Conservation (phyloP, 2,329 filamentous ascomycete species). For the Penicillium sp. region DNA sequence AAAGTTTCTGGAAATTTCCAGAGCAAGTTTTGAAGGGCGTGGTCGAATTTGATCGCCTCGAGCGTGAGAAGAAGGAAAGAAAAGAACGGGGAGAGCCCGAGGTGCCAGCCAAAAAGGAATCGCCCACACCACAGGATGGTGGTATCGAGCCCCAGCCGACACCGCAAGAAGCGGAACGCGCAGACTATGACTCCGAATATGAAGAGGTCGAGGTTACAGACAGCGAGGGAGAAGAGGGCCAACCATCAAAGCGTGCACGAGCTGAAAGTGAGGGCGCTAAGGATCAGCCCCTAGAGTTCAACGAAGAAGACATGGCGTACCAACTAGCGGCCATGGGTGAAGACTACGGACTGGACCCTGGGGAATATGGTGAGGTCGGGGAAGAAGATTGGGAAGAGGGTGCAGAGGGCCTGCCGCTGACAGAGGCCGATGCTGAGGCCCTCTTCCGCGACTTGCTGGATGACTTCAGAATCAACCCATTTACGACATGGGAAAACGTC, state of each 20-base stretch:
- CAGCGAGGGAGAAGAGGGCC: conserved; percentile 51
- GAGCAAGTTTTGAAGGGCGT: conserved; percentile 77
- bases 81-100: conserved; percentile 41
- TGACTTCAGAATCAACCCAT: conserved; percentile 80
- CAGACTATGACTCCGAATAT: conserved; percentile 67
- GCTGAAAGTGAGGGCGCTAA: conserved; percentile 53
- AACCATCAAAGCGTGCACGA: conserved; percentile 53
- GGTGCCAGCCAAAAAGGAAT: conserved; percentile 19
- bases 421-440: conserved; percentile 71
- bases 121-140: conserved; percentile 13
- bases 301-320: conserved; percentile 90
- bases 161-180: conserved; percentile 43
- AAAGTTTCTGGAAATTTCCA: conserved; percentile 95
- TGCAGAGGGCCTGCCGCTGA: conserved; percentile 67
- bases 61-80: conserved; percentile 67
- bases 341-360: conserved; percentile 75
- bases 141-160: conserved; percentile 25
- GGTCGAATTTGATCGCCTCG: conserved; percentile 66
- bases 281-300: conserved; percentile 69
- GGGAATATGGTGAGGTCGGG: conserved; percentile 68
- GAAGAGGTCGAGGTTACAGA: conserved; percentile 75
- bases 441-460: conserved; percentile 85
- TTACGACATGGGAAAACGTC: conserved; percentile 86
- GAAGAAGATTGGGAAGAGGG: conserved; percentile 65
- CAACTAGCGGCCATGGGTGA: conserved; percentile 88